Conservation (phyloP, 2,329 filamentous ascomycete species). For the Calonectria leucothoes region DNA sequence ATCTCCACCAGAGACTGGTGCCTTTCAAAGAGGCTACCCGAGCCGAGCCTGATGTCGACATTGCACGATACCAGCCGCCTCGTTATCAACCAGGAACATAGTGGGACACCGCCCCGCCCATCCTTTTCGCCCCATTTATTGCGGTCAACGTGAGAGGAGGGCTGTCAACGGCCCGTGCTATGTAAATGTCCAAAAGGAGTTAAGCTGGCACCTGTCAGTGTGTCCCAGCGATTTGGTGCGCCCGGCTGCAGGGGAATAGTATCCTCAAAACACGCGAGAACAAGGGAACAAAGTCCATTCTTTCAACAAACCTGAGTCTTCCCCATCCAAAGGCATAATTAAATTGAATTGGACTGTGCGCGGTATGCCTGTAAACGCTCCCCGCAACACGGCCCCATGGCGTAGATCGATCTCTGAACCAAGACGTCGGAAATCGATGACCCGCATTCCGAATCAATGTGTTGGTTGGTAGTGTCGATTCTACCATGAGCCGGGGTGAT, state of each 20-base stretch:
- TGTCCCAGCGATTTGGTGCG: not conserved
- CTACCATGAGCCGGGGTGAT: not conserved
- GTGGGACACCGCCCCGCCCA: not conserved
- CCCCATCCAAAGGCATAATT: not conserved
- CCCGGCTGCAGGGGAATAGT: not conserved
- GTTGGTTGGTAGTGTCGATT: not conserved
- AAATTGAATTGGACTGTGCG: not conserved
- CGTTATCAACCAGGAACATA: not conserved
- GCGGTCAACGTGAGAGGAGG: not conserved
- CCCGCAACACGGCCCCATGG: not conserved
- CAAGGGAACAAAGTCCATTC: not conserved
- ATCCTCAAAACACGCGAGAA: not conserved
- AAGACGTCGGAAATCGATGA: not conserved
- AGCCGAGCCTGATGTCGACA: not conserved
- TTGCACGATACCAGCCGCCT: not conserved
- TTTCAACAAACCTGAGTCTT: fast-evolving
- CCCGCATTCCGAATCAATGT: not conserved
- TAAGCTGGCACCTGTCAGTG: not conserved
- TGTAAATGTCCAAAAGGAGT: not conserved
- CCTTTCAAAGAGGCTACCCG: no score
- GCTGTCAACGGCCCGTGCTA: not conserved
- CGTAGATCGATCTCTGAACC: conserved; percentile 1
- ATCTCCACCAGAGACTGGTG: not conserved
- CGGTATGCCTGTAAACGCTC: not conserved
- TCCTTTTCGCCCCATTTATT: not conserved